A percentile compares a stretch with the other conserved stretches of the same genome.
These are phyloP conservation scores for Halophytophthora batemanensis DNA, from an alignment of 352 stramenopile genomes.

Conservation along the genomic window DNA sequence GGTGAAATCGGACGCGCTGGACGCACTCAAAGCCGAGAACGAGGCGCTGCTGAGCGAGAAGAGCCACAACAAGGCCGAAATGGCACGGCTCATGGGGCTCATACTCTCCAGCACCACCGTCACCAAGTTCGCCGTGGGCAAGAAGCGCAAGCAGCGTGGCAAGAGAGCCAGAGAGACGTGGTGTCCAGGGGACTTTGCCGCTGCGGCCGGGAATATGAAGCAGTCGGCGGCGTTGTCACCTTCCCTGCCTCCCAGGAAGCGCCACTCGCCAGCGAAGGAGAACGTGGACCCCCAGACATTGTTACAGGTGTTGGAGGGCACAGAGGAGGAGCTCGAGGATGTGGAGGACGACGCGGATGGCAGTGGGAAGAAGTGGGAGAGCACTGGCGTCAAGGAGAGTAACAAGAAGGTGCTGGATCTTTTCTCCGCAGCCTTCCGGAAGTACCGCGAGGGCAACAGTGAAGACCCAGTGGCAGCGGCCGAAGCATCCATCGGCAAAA, in stretches of 20 bases:
- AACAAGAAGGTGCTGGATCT: slow-evolving; percentile 32
- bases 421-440: slow-evolving; percentile 30
- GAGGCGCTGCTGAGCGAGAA: slow-evolving; percentile 56
- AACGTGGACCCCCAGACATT: slow-evolving; percentile 45
- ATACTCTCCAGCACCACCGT: slow-evolving; percentile 55
- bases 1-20: slow-evolving; percentile 46
- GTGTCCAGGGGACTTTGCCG: slow-evolving; percentile 61
- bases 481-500: slow-evolving; percentile 23
- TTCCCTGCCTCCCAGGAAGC: slow-evolving; percentile 16
- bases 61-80: slow-evolving; percentile 54
- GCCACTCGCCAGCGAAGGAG: slow-evolving; percentile 38
- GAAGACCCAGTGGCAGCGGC: slow-evolving; percentile 16
- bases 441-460: slow-evolving; percentile 17
- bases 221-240: slow-evolving; percentile 11
- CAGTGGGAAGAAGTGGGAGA: background rate
- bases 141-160: slow-evolving; percentile 23
- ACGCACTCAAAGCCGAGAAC: slow-evolving; percentile 70
- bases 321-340: slow-evolving; percentile 5
- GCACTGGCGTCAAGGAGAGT: slow-evolving; percentile 2
- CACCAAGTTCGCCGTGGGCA: slow-evolving; percentile 10
- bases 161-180: slow-evolving; percentile 72
- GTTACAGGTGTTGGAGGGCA: slow-evolving; percentile 19
- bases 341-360: slow-evolving; percentile 5
- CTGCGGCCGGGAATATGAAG: slow-evolving; percentile 15
- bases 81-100: slow-evolving; percentile 50